These are phyloP conservation scores for Straminergon stramineum DNA, from an alignment of 225 moss, liverwort and hornwort species.

Conservation along the genomic window DNA sequence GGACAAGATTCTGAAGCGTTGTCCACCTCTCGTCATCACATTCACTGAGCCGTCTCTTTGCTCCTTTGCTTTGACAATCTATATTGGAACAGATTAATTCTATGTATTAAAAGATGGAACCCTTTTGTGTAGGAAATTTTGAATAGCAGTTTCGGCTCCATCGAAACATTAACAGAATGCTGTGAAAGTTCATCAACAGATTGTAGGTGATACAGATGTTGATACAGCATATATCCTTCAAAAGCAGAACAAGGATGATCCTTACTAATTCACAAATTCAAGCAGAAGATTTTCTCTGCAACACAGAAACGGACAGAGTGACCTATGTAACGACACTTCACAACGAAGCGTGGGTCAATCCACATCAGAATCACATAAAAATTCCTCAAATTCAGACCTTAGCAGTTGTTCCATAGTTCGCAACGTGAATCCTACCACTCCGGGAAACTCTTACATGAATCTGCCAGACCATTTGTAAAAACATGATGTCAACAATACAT, in stretches of 20 bases:
- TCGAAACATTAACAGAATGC: neutral
- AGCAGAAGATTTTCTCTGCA: neutral
- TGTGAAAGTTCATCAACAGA: neutral
- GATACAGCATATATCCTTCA: neutral
- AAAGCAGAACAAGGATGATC: neutral
- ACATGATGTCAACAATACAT: neutral
- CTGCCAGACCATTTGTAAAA: slow-evolving; percentile 29
- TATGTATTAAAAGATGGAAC: neutral
- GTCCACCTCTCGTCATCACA: slow-evolving; percentile 74
- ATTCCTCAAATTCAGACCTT: slow-evolving; percentile 31
- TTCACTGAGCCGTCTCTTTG: slow-evolving; percentile 83
- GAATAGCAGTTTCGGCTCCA: neutral
- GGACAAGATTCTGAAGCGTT: slow-evolving; percentile 72
- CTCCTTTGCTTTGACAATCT: slow-evolving; percentile 60
- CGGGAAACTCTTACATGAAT: slow-evolving; percentile 69
- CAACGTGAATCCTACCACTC: slow-evolving; percentile 47
- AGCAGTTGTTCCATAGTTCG: slow-evolving; percentile 86
- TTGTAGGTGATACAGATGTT: neutral
- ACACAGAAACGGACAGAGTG: neutral
- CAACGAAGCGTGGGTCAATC: neutral
- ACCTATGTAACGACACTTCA: neutral
- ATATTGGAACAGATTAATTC: neutral
- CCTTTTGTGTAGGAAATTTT: too few relatives aligned
- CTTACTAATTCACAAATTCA: neutral
- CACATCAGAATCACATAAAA: neutral